Base-by-base conservation (phyloP, 768 basidiomycete species). In the Lyophyllum decastes region DNA sequence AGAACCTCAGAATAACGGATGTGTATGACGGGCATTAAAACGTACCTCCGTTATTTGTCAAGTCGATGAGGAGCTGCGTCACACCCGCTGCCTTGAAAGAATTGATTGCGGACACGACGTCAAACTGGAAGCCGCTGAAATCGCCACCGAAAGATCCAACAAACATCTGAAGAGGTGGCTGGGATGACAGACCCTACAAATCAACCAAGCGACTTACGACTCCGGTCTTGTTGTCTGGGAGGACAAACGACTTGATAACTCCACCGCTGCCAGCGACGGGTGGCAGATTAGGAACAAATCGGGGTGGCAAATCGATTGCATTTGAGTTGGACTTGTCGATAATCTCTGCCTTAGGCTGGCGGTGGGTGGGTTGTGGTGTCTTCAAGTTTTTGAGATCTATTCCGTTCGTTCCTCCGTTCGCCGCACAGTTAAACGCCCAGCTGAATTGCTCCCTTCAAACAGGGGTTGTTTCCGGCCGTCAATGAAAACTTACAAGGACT, bases 11-110 rank as follows among this genome's bases (percentile, higher is more conserved):
- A 46, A n/a, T 4, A 51, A 52, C 19, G 44, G 30, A 58, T 24
- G 50, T 22, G 38, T 17, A 19, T 27, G 38, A 41, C 50, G 24
- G 24, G 30, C 43, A 17, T 25, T 10, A 14, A 16, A 38, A 57
- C 77, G n/a, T 45, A 80, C 86, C 86, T 54, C 81, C 82, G 61
- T 89, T 89, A 66, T 86, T 83, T 12, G 82, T 81, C 33, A 86
- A 65, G 65, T 88, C 86, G 40, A 88, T 75, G 22, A 88, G 61
- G 11, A 87, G 68, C 30, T 75, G 78, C 0, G 74, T 79, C 11
- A 85, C 81, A 3, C 81, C 82, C 1, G 77, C 74, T 0, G 66
- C 59, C 59, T 83, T 68, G 72, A 88, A 82, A 3, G 75, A 64
- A 1, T 62, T 62, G 57, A 86, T 67, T 1, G 81, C 77, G 7